Conservation (phyloP, 2,329 filamentous ascomycete species). For the Talaromyces atroroseus region DNA sequence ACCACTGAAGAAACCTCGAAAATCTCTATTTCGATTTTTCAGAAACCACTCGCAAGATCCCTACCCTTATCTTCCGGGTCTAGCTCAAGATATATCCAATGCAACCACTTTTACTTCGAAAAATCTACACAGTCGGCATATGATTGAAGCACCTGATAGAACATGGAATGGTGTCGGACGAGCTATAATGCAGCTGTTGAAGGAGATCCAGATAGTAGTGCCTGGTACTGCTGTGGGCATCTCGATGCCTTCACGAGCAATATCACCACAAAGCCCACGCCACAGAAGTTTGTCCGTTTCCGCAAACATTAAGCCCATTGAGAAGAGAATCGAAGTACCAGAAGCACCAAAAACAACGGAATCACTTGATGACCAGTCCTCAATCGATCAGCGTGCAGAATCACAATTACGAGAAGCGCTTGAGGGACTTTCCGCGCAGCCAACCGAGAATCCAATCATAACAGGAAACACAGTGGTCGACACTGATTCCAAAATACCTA, state of each 20-base stretch:
- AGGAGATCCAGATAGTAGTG: conserved; percentile 35
- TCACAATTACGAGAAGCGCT: conserved; percentile 34
- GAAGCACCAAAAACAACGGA: conserved; percentile 15
- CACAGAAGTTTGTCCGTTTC: conserved; percentile 10
- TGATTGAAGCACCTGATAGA: conserved; percentile 27
- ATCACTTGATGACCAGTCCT: conserved; percentile 27
- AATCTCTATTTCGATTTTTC: conserved; percentile 48
- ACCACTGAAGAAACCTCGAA: conserved; percentile 43
- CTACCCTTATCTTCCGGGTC: conserved; percentile 43
- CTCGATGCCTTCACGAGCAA: conserved; percentile 29
- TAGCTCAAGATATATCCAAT: conserved; percentile 26
- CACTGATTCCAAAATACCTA: conserved; percentile 32
- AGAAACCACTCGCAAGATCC: conserved; percentile 48
- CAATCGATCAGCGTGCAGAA: conserved; percentile 31
- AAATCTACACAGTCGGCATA: conserved; percentile 29
- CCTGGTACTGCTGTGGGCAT: conserved; percentile 40
- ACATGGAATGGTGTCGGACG: conserved; percentile 48
- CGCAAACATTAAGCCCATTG: conserved; percentile 13
- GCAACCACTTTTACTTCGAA: background rate
- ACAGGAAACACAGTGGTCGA: conserved; percentile 23
- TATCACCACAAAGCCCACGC: conserved; percentile 8
- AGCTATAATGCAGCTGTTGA: conserved; percentile 41
- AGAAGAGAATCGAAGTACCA: background rate
- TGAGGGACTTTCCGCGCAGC: conserved; percentile 25
- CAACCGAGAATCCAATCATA: conserved; percentile 16